Base-by-base conservation (phyloP, 768 basidiomycete genomes). In the Sarcodon aspratus region DNA sequence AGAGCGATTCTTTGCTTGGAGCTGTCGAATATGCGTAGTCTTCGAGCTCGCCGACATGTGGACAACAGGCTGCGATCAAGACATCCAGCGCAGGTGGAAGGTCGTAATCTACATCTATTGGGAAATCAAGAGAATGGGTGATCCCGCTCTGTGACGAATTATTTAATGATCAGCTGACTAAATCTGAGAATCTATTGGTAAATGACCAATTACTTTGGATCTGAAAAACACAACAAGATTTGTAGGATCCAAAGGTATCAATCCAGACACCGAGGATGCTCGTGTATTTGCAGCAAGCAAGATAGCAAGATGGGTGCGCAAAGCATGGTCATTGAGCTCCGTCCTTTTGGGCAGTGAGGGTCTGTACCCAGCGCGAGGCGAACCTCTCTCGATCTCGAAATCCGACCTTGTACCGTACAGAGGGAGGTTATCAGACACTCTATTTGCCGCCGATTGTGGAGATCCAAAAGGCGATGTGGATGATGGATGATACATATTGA, bases 91-190 rank as follows among this genome's bases (percentile, higher is more conserved):
- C 79, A 1, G 85, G 85, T 12, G 86, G 85, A 12, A 79, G 74
- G 60, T 78, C 79, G 56, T 82, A 78, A 54, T 81, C 80, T 42
- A 85, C 73, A 56, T 89, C 82, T 51, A 90, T 76, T 5, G 87
- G 87, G 59, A 89, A 89, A 59, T 88, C 84, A 17, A 90, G 72
- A 8, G 85, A 82, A 59, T 90, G 84, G 0, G 83, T 80, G 52
- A 85, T 82, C 33, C 82, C 85, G 52, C 79, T 80, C 86, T 90
- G 51, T 33, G 33, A 33, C 42, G 31, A 34, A 9, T 27, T 47
- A 15, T n/a, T 21, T 45, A n/a, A 47, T 50, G 32, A 33, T 35
- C 36, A 52, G 3, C 17, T 1, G 11, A 48, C 1, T 38, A n/a
- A 17, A 44, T 12, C 17, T 12, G 9, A 27, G 8, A 27, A 12